Base-by-base conservation (phyloP, 192 early-diverging fungal genomes). In the Coemansia sp. region DNA sequence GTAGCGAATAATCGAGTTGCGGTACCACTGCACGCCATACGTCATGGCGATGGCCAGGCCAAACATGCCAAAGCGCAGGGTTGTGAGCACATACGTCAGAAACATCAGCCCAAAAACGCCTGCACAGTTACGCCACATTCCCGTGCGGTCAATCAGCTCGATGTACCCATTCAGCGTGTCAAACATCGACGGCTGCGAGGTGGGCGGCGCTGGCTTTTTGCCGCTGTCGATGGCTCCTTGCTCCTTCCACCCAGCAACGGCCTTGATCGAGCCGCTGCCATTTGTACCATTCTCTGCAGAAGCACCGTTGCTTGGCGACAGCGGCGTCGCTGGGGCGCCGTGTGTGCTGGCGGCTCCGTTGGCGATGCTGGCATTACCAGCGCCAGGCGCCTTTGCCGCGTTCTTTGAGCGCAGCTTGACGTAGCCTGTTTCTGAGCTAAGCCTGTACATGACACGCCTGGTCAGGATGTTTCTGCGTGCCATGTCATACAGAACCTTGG, bases 1-100 rank as follows among this genome's bases (percentile, higher is more conserved):
- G 64, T 89, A 85, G 45, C 90, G 85, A 20, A 81, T 85, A 11
- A 90, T 85, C 17, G 89, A 89, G 67, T 86, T 90, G 60, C 89
- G 86, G 68, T 90, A 91, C 69, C 89, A 93, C 25, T 89, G 89
- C 28, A 83, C 86, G 75, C 80, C 72, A 68, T 72, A 72, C 16
- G 72, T 52, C 61, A 61, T 61, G 7, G 72, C 68, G 5, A 82
- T 57, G 22, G 55, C 80, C 14, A 82, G 62, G 18, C 83, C 83
- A 68, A 81, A 69, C 8, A 84, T 67, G 48, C 83, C 83, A 58
- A 81, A 74, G 28, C 67, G 69, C 32, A 84, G 61, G 48, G 68
- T 45, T 10, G 83, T 84, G 34, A 82, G 60, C 11, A 84, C 66
- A 36, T 77, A 84, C 22, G 79, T 84, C 22, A 81, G 64, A 32